Conservation (phyloP, 495 filamentous ascomycete species). For the Physcia stellaris region DNA sequence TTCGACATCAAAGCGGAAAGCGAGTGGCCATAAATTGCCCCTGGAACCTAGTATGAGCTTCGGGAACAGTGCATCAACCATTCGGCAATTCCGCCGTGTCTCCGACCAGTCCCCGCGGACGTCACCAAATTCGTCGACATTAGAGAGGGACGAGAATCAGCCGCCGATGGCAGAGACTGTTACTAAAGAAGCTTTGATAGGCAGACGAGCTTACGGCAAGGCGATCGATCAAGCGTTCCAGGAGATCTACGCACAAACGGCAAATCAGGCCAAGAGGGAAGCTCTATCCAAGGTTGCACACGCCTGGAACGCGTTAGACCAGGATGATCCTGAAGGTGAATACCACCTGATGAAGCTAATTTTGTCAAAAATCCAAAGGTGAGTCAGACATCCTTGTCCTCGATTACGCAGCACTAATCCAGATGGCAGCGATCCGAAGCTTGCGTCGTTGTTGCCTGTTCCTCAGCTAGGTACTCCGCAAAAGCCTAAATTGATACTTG, state of each 20-base stretch:
- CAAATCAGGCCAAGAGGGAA: slow-evolving; percentile 59
- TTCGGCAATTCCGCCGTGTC: slow-evolving; percentile 78
- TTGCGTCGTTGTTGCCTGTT: slow-evolving; percentile 32
- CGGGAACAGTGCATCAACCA: slow-evolving; percentile 79
- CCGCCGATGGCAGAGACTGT: slow-evolving; percentile 27
- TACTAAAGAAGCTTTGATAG: slow-evolving; percentile 70
- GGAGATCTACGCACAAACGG: slow-evolving; percentile 70
- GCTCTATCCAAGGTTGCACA: slow-evolving; percentile 67
- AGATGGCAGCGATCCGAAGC: slow-evolving; percentile 34
- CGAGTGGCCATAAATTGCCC: slow-evolving; percentile 54
- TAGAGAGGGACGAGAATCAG: slow-evolving; percentile 32
- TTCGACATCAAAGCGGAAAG: slow-evolving; percentile 31
- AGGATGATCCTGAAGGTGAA: slow-evolving; percentile 79
- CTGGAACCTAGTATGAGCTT: slow-evolving; percentile 75
- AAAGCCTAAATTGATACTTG: slow-evolving; percentile 56
- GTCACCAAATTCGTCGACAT: slow-evolving; percentile 20
- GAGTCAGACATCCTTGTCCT: slow-evolving; percentile 10
- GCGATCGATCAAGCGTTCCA: slow-evolving; percentile 68
- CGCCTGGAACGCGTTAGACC: slow-evolving; percentile 72
- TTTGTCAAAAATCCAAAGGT: slow-evolving; percentile 44
- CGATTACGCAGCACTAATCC: background rate
- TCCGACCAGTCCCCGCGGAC: slow-evolving; percentile 46
- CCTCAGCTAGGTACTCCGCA: slow-evolving; percentile 29
- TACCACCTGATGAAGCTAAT: slow-evolving; percentile 67
- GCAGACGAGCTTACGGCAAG: slow-evolving; percentile 64